Evolutionary conservation across 495 filamentous ascomycete genomes (phyloP), one percentile per base, ranked within the genome.

Genomic region (Rostrohypoxylon terebratum): DNA sequence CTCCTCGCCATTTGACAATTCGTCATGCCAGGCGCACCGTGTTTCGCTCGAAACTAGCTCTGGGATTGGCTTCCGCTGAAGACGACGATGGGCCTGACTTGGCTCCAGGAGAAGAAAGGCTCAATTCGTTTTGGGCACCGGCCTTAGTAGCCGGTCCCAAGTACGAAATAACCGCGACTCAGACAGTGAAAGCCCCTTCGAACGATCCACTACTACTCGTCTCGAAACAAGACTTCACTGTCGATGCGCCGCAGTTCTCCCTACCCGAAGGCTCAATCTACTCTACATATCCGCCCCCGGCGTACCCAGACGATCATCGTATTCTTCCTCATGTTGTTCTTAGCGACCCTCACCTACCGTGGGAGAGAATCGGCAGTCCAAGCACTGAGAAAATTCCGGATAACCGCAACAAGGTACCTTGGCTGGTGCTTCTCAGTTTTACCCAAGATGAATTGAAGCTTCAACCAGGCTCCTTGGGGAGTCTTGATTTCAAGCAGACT

Each of bases 321-420:
- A 80, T 80, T 0, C 73, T 87, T 5, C 85, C 85, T 0, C 86
- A 88, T 64, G 70, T 88, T 0, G 82, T 87, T 0, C 73, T 88
- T 25, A 83, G 74, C n/a, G 83, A 87, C 61, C 79, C 82, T 0
- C 78, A 83, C 42, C 50, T 86, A 0, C 86, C 86, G 0, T 87
- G 86, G 86, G 81, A 85, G 55, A 71, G 77, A 40, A n/a, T 62
- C 7, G n/a, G 60, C 34, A 47, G 45, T 47, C 13, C 21, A 1
- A 47, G n/a, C 59, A 51, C 36, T 28, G 51, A 21, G 3, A 64
- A 33, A 14, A 13, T 14, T 5, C 50, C 63, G 2, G 33, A 69
- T 2, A 48, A 76, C 23, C 71, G 71, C 3, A 79, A 83, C 63
- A 10, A 25, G 0, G 69, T 81, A 3, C 81, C 80, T 0, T 83